These are phyloP conservation scores for Periconia macrospinosa DNA, from an alignment of 2,329 filamentous ascomycete species.

Conservation along the genomic window DNA sequence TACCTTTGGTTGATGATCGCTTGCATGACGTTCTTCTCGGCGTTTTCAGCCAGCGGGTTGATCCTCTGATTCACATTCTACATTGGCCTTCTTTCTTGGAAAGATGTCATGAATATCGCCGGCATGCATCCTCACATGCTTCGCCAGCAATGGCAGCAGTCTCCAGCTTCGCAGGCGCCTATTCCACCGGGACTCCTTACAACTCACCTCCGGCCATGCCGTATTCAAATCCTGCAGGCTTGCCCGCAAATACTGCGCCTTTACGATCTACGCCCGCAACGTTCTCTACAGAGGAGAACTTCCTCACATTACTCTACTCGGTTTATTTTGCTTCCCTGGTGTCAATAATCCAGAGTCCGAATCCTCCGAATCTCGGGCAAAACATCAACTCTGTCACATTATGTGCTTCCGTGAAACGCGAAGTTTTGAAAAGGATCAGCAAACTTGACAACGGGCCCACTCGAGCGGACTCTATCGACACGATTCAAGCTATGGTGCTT, in stretches of 20 bases:
- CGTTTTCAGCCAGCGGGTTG: slow-evolving; percentile 19
- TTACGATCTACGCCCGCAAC: neutral
- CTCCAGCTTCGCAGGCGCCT: slow-evolving; percentile 7
- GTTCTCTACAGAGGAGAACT: slow-evolving; percentile 6
- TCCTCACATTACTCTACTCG: slow-evolving; percentile 15
- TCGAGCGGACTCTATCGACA: slow-evolving; percentile 13
- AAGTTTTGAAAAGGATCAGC: slow-evolving; percentile 12
- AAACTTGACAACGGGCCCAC: slow-evolving; percentile 8
- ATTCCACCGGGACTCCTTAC: slow-evolving; percentile 7
- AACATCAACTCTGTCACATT: slow-evolving; percentile 12
- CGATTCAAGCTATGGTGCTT: slow-evolving; percentile 20
- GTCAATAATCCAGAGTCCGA: slow-evolving; percentile 16
- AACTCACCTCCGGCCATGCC: slow-evolving; percentile 5
- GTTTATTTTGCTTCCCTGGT: slow-evolving; percentile 23
- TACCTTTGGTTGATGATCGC: slow-evolving; percentile 13
- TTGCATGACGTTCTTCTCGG: slow-evolving; percentile 18
- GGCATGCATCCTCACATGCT: slow-evolving; percentile 1
- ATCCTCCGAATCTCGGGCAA: slow-evolving; percentile 12
- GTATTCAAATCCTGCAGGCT: neutral
- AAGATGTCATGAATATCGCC: slow-evolving; percentile 8
- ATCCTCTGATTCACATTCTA: slow-evolving; percentile 20
- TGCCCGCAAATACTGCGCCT: neutral
- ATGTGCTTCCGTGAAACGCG: slow-evolving; percentile 13
- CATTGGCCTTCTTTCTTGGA: slow-evolving; percentile 24
- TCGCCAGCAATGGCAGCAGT: slow-evolving; percentile 1